These are phyloP conservation scores for Thelonectria blattea DNA, from an alignment of 2,329 filamentous ascomycete species.

Conservation along the genomic window DNA sequence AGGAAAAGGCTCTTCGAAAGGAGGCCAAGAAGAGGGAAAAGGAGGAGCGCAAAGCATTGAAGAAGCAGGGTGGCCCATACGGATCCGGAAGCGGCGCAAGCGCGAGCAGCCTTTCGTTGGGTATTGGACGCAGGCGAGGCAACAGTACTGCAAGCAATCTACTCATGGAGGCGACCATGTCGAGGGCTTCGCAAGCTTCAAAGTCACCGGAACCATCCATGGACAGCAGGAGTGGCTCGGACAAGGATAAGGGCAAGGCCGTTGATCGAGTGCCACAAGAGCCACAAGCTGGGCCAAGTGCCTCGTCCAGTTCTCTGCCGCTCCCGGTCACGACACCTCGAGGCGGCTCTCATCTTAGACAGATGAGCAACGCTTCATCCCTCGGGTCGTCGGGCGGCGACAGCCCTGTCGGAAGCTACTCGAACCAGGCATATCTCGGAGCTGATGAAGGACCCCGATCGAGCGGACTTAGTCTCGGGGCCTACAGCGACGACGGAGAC, in stretches of 20 bases:
- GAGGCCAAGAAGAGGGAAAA: slow-evolving; percentile 87
- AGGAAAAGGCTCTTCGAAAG: slow-evolving; percentile 62
- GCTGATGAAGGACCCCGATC: slow-evolving; percentile 55
- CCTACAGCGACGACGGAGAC: slow-evolving; percentile 55
- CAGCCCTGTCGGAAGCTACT: slow-evolving; percentile 62
- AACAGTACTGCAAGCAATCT: slow-evolving; percentile 67
- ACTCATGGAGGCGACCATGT: slow-evolving; percentile 60
- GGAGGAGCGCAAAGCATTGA: slow-evolving; percentile 78
- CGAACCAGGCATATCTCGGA: slow-evolving; percentile 40
- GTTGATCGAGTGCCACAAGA: slow-evolving; percentile 60
- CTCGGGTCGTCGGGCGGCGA: slow-evolving; percentile 78
- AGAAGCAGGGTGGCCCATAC: slow-evolving; percentile 59
- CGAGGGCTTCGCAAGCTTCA: slow-evolving; percentile 47
- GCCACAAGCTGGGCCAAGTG: slow-evolving; percentile 35
- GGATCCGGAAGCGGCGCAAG: slow-evolving; percentile 53
- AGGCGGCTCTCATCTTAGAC: slow-evolving; percentile 74
- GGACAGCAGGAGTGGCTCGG: slow-evolving; percentile 35
- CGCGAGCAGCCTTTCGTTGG: slow-evolving; percentile 69
- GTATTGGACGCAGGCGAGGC: slow-evolving; percentile 62
- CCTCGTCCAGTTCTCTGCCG: slow-evolving; percentile 49
- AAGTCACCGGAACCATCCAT: slow-evolving; percentile 33
- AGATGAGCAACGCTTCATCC: slow-evolving; percentile 88
- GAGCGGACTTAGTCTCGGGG: slow-evolving; percentile 60
- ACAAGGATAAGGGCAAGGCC: slow-evolving; percentile 68
- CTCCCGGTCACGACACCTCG: slow-evolving; percentile 59